These are phyloP conservation scores for Kappamyces sp. DNA, from an alignment of 192 early-diverging fungal species.

Conservation along the genomic window DNA sequence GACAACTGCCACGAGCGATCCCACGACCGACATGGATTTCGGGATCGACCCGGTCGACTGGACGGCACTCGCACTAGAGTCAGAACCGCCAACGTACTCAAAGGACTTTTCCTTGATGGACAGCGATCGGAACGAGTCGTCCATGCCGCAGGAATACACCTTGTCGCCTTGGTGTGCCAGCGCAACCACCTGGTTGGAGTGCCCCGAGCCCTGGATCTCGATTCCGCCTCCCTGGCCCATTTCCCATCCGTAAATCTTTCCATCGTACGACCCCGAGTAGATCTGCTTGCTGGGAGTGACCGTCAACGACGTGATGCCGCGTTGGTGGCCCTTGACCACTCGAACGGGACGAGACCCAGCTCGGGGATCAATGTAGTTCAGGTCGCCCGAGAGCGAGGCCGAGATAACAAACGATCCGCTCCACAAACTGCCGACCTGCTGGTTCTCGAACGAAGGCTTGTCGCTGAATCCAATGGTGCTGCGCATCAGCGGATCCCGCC, in stretches of 20 bases:
- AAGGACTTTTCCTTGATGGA: conserved; percentile 25
- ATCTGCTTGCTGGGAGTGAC: conserved; percentile 50
- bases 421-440: conserved; percentile 95
- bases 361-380: conserved; percentile 75
- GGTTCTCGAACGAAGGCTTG: conserved; percentile 50
- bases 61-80: conserved; percentile 12
- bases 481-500: conserved; percentile 11
- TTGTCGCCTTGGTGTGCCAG: conserved; percentile 40
- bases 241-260: conserved; percentile 74
- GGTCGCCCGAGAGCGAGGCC: conserved; percentile 76
- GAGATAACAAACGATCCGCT: conserved; percentile 66
- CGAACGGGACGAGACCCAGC: conserved; percentile 41
- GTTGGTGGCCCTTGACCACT: conserved; percentile 69
- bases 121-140: conserved; percentile 57
- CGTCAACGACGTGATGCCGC: conserved; percentile 75
- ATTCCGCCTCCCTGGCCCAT: conserved; percentile 32
- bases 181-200: conserved; percentile 70
- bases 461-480: conserved; percentile 22
- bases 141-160: conserved; percentile 66
- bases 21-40: conserved; percentile 45
- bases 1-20: conserved; percentile 46
- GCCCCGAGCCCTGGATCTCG: conserved; percentile 56
- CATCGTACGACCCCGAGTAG: conserved; percentile 89
- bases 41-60: conserved; percentile 46
- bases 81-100: conserved; percentile 22